Percentiles rank a stretch among this genome's conserved stretches.
These are phyloP conservation scores for Spizellomyces sp. DNA, from an alignment of 192 early-diverging fungal genomes.

Conservation along the genomic window DNA sequence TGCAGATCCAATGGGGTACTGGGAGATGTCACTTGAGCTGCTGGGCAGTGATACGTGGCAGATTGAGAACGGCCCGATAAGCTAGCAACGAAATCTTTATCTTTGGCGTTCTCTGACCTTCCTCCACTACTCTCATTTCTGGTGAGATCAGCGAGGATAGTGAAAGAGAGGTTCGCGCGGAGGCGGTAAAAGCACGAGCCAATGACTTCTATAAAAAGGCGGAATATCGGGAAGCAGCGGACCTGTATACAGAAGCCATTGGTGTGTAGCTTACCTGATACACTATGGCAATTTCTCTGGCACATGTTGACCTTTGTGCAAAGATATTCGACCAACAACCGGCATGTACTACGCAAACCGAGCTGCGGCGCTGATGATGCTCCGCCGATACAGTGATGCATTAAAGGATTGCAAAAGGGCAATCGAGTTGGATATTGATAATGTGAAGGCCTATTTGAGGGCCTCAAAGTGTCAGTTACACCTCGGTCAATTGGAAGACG, in stretches of 20 bases:
- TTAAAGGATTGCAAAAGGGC: conserved; percentile 65
- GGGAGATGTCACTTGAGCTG: too few relatives aligned
- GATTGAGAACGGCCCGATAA: too few relatives aligned
- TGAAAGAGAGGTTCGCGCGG: conserved; percentile 42
- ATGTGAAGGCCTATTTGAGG: conserved; percentile 68
- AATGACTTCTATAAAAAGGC: conserved; percentile 72
- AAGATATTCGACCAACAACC: conserved; percentile 58
- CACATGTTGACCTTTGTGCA: background rate
- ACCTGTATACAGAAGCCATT: conserved; percentile 71
- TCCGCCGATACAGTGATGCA: conserved; percentile 60
- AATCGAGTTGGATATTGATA: conserved; percentile 58
- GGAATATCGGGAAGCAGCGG: conserved; percentile 67
- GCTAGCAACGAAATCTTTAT: too few relatives aligned
- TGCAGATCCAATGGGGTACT: too few relatives aligned
- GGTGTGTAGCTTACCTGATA: conserved; percentile 42
- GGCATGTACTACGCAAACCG: conserved; percentile 76
- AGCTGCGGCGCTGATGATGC: conserved; percentile 77
- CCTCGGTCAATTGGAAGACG: conserved; percentile 69
- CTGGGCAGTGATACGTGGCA: too few relatives aligned
- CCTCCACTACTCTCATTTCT: background rate
- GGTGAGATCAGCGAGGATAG: background rate
- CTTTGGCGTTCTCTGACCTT: too few relatives aligned
- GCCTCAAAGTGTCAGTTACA: conserved; percentile 73
- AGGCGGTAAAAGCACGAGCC: conserved; percentile 69
- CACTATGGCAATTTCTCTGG: background rate